phyloP scores from a whole-genome alignment of 2,329 filamentous ascomycete genomes.

The Pseudocercospora fijiensis region DNA sequence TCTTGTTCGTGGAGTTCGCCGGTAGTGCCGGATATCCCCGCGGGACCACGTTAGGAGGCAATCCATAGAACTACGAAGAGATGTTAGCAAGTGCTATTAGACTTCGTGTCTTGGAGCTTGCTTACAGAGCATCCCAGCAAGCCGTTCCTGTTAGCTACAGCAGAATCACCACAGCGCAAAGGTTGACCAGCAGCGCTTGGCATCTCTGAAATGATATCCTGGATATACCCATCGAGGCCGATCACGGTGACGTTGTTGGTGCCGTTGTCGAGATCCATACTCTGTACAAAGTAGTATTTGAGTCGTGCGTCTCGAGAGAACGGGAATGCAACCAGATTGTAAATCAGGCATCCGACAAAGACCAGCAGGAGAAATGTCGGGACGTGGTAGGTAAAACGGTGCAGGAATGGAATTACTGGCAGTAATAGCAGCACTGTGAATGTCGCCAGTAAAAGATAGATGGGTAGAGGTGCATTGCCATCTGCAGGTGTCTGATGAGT shows the following conservation, averaged over 20 bases:
- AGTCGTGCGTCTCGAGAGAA: slow-evolving; percentile 77
- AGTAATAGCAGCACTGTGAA: slow-evolving; percentile 71
- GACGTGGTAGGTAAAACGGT: slow-evolving; percentile 79
- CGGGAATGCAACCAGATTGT: slow-evolving; percentile 84
- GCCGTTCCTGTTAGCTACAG: slow-evolving; percentile 48
- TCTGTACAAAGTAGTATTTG: slow-evolving; percentile 85
- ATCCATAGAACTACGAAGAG: slow-evolving; percentile 59
- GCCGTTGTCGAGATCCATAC: slow-evolving; percentile 70
- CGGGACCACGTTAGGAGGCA: slow-evolving; percentile 63
- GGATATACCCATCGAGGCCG: slow-evolving; percentile 67
- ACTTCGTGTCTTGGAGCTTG: neutral
- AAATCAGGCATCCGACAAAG: slow-evolving; percentile 73
- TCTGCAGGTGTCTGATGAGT: slow-evolving; percentile 81
- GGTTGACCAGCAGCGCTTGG: slow-evolving; percentile 67
- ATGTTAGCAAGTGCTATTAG: neutral
- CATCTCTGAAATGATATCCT: slow-evolving; percentile 64
- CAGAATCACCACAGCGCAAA: slow-evolving; percentile 42
- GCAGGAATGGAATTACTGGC: slow-evolving; percentile 79
- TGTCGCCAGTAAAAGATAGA: slow-evolving; percentile 68
- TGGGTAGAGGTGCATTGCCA: slow-evolving; percentile 68
- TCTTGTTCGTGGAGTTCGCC: slow-evolving; percentile 19
- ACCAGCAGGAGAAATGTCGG: slow-evolving; percentile 73
- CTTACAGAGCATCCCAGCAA: slow-evolving; percentile 60
- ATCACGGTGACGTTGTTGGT: slow-evolving; percentile 66
- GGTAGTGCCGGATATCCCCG: slow-evolving; percentile 14